Conservation (phyloP, 2,329 filamentous ascomycete genomes). For the Cytospora paraplurivora region DNA sequence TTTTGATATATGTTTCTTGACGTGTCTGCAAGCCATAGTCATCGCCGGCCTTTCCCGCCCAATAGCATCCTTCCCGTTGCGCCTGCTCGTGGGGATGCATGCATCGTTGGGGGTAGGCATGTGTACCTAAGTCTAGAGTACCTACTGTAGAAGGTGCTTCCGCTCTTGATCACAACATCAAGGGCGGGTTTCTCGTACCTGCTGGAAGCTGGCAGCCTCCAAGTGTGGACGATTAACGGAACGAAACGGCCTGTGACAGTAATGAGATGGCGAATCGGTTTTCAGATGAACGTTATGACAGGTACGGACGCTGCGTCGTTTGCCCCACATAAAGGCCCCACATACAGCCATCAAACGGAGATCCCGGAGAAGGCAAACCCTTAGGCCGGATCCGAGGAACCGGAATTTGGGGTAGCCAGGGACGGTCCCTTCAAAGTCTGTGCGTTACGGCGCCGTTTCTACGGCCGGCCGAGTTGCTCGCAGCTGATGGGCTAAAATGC, state of each 20-base stretch:
- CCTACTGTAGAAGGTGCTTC: background rate
- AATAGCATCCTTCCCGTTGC: background rate
- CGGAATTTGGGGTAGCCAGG: background rate
- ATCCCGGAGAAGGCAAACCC: background rate
- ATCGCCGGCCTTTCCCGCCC: conserved; percentile 6
- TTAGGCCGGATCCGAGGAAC: background rate
- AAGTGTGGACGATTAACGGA: too few species aligned
- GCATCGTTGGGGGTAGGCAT: too few species aligned
- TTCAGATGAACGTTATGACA: too few species aligned
- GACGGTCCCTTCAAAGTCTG: background rate
- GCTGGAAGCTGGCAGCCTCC: background rate
- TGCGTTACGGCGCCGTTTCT: background rate
- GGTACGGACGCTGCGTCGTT: background rate
- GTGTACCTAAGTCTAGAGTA: too few species aligned
- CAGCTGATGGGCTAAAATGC: background rate
- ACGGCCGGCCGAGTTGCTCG: background rate
- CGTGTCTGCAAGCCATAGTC: conserved; percentile 15
- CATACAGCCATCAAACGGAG: background rate
- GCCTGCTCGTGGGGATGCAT: background rate
- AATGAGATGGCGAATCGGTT: too few species aligned
- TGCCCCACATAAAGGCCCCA: background rate
- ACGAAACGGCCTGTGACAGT: too few species aligned
- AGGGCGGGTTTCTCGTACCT: background rate
- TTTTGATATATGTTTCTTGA: conserved; percentile 19
- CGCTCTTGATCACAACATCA: background rate